phyloP scores from a whole-genome alignment of 2,329 filamentous ascomycete genomes.

The Polychaeton citri region DNA sequence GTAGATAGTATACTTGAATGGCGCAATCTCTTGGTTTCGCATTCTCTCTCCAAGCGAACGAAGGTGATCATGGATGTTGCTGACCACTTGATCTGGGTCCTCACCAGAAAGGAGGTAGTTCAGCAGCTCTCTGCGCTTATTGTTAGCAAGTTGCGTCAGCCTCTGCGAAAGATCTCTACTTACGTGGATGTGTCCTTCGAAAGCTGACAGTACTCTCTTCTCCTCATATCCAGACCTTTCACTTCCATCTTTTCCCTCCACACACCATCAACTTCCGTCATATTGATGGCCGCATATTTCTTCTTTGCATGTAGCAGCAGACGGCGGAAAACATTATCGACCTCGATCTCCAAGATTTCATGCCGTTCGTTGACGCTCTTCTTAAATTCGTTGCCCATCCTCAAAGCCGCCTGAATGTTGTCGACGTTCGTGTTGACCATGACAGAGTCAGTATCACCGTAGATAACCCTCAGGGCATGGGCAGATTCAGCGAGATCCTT shows the following conservation, averaged over 20 bases:
- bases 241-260: slow-evolving; percentile 92
- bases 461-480: slow-evolving; percentile 77
- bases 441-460: slow-evolving; percentile 97
- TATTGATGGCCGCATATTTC: slow-evolving; percentile 95
- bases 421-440: slow-evolving; percentile 99
- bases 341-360: slow-evolving; percentile 86
- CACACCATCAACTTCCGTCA: slow-evolving; percentile 69
- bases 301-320: slow-evolving; percentile 95
- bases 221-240: slow-evolving; percentile 95
- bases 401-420: slow-evolving; percentile 78
- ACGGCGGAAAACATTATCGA: slow-evolving; percentile 91
- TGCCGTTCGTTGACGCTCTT: slow-evolving; percentile 89
- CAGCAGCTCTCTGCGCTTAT: slow-evolving; percentile 51
- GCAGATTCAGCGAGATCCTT: slow-evolving; percentile 90
- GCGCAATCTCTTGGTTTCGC: slow-evolving; percentile 62
- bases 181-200: slow-evolving; percentile 82
- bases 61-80: slow-evolving; percentile 86
- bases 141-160: slow-evolving; percentile 6
- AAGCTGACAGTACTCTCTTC: slow-evolving; percentile 88
- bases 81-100: slow-evolving; percentile 75
- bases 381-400: slow-evolving; percentile 91
- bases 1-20: slow-evolving; percentile 90
- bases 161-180: slow-evolving; percentile 9
- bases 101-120: slow-evolving; percentile 91
- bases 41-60: slow-evolving; percentile 74